Evolutionary conservation across 179 eudicot genomes (phyloP), one percentile per base, ranked within the genome.

Genomic region (Spinacia oleracea): DNA sequence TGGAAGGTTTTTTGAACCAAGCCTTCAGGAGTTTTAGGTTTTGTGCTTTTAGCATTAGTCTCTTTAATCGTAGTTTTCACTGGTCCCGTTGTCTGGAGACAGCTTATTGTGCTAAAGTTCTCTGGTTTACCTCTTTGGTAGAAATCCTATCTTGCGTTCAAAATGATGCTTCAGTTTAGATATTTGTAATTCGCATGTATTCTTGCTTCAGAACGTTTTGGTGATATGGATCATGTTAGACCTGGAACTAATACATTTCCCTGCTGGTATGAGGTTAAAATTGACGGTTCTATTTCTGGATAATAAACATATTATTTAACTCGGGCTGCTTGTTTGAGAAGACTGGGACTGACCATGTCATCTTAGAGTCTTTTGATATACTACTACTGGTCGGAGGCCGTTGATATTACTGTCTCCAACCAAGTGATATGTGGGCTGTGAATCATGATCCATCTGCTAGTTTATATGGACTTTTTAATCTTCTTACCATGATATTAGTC

Each of bases 311-410:
- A 53, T 68, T 23, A 77, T 83, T 73, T 74, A 65, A 74, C 55
- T 45, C 56, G 80, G 78, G 78, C 82, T 78, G 34, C 63, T 48
- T 73, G 79, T 79, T 84, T 74, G 83, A 85, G 78, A 76, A 72
- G 76, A 68, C 67, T 46, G 74, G 82, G 79, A 80, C 70, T 64
- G 78, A n/a, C 60, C 69, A 40, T 79, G 75, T 64, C 60, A 68
- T 74, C 55, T 27, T 59, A 45, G 45, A 72, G 56, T 65, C 73
- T 64, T 79, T 73, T 79, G 80, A 70, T 76, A 55, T 65, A 56
- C 75, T 59, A 38, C 72, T 43, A 11, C 65, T 74, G 81, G 72
- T 78, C 62, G 10, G 74, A 55, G 78, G 76, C 78, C 11, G 74
- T 66, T 59, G 78, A 73, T 73, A 45, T 60, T 31, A 50, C 20